Evolutionary conservation across 345 rosid species (phyloP).

Genomic region (Viola odorata): DNA sequence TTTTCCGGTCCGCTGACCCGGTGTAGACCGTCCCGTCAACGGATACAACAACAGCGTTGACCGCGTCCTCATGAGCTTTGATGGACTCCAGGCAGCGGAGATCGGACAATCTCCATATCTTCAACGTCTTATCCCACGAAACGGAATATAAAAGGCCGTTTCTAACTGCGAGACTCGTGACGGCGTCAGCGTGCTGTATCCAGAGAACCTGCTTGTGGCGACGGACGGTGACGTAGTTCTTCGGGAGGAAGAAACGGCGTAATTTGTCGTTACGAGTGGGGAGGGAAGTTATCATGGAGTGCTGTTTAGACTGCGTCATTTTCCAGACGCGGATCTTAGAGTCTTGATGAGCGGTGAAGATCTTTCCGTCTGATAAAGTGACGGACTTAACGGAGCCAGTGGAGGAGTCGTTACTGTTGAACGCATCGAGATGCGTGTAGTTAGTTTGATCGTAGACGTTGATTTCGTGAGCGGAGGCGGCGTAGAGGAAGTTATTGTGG

Average conservation of each 20-base stretch:
- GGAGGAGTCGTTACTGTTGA: conserved; percentile 42
- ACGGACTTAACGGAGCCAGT: conserved; percentile 70
- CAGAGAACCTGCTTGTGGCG: conserved; percentile 69
- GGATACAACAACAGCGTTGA: conserved; percentile 71
- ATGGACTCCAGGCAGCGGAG: conserved; percentile 71
- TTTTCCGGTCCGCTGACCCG: conserved; percentile 77
- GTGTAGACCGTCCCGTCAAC: conserved; percentile 67
- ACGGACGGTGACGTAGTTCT: conserved; percentile 71
- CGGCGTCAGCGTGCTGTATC: conserved; percentile 91
- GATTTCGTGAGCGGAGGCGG: conserved; percentile 56
- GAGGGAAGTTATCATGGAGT: conserved; percentile 45
- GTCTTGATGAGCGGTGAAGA: conserved; percentile 84
- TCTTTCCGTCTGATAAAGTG: conserved; percentile 45
- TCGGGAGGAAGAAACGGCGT: conserved; percentile 65
- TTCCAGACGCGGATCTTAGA: conserved; percentile 85
- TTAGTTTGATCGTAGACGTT: conserved; percentile 55
- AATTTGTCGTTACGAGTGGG: conserved; percentile 77
- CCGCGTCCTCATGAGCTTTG: conserved; percentile 76
- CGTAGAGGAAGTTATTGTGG: conserved; percentile 48
- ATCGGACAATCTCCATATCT: conserved; percentile 68
- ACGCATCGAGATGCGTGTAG: conserved; percentile 37
- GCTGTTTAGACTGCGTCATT: conserved; percentile 31
- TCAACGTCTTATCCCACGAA: conserved; percentile 82
- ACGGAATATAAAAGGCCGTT: conserved; percentile 64
- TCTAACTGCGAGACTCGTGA: conserved; percentile 61